These are phyloP conservation scores for Urochloa ruziziensis DNA, from an alignment of 176 grass and related monocot genomes.

Conservation along the genomic window DNA sequence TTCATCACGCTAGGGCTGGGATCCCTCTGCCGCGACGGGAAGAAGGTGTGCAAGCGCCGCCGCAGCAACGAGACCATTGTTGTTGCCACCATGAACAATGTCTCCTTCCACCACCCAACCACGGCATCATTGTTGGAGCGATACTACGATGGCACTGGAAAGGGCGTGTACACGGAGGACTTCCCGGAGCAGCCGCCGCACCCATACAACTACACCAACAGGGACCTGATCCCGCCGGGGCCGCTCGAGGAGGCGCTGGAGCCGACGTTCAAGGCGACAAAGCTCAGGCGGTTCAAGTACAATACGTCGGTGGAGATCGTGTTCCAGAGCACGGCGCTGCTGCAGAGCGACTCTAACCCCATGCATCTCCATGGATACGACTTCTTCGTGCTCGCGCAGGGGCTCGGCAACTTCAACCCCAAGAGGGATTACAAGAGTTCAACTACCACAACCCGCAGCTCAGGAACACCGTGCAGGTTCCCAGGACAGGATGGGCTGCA, in stretches of 20 bases:
- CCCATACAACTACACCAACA: not conserved
- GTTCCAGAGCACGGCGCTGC: conserved; percentile 30
- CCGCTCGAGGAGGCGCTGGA: not conserved
- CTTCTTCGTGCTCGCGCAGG: conserved; percentile 57
- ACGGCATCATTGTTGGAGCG: not conserved
- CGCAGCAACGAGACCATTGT: not conserved
- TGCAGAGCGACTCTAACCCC: conserved; percentile 47
- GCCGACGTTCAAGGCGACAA: conserved; percentile 14
- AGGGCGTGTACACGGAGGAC: not conserved
- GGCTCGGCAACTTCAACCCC: conserved; percentile 38
- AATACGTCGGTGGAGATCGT: conserved; percentile 33
- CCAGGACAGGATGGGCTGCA: not conserved
- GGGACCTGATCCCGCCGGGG: not conserved
- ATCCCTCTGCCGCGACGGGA: not conserved
- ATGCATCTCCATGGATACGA: conserved; percentile 57
- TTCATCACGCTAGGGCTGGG: conserved; percentile 5
- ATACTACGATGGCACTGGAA: not conserved
- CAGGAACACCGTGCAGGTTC: conserved; percentile 23
- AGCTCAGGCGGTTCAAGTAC: conserved; percentile 23
- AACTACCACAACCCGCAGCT: conserved; percentile 22
- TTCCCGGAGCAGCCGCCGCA: not conserved
- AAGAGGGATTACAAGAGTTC: conserved; percentile 26
- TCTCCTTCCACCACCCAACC: not conserved
- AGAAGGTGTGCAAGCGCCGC: not conserved
- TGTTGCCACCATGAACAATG: conserved; percentile 15